These are phyloP conservation scores for Vitis amurensis DNA, from an alignment of 164 flowering plant species.

Conservation along the genomic window DNA sequence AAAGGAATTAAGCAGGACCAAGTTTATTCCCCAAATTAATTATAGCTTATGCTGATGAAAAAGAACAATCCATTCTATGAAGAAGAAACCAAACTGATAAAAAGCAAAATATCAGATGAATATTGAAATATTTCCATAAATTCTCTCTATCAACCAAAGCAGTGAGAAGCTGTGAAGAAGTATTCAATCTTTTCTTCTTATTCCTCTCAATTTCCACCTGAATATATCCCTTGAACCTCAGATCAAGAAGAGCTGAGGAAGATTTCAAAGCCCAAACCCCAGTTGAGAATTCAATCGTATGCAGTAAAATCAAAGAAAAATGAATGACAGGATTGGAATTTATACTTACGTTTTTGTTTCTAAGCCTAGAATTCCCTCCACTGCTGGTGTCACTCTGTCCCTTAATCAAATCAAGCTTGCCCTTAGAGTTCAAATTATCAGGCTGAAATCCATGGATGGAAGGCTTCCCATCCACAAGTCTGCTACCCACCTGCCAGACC, in stretches of 20 bases:
- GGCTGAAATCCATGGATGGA: conserved; percentile 35
- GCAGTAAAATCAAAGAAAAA: background rate
- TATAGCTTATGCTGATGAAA: too few species aligned
- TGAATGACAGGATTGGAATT: background rate
- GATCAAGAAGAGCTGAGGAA: too few species aligned
- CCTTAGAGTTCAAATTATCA: conserved; percentile 50
- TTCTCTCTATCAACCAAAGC: too few species aligned
- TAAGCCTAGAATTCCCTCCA: conserved; percentile 15
- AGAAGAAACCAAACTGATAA: conserved; percentile 1
- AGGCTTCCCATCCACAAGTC: conserved; percentile 38
- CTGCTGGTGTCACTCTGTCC: conserved; percentile 17
- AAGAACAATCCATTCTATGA: background rate
- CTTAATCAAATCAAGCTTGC: conserved; percentile 40
- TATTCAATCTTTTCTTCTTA: too few species aligned
- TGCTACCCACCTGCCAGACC: conserved; percentile 41
- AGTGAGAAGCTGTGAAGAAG: too few species aligned
- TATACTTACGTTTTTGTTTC: conserved; percentile 42
- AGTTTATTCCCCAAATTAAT: too few species aligned
- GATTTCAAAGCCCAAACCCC: too few species aligned
- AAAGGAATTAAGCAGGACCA: too few species aligned
- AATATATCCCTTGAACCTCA: too few species aligned
- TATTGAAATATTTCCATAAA: too few species aligned
- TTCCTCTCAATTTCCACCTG: too few species aligned
- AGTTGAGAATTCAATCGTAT: background rate
- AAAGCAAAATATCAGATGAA: too few species aligned